Evolutionary conservation across 2,329 filamentous ascomycete species (phyloP), one percentile per base, ranked within the genome.

Genomic region (Neofusicoccum ribis): DNA sequence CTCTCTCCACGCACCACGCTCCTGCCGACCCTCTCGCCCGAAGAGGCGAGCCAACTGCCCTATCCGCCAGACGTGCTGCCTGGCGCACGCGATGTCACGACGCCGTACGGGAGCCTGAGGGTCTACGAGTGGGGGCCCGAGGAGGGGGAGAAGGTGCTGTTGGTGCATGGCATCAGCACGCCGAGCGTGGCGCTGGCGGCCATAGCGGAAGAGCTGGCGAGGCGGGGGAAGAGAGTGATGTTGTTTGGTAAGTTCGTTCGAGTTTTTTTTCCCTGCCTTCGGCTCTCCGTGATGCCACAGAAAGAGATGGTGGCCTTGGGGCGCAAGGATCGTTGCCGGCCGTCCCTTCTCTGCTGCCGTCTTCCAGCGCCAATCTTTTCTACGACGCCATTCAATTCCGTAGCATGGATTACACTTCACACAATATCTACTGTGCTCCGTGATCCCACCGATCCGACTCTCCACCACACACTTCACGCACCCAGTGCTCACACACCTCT

Each of bases 91-190:
- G 86, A 92, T 73, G 87, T 95, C 15, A 73, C 81, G 12, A 89
- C 87, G 3, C 86, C 88, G 3, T 93, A 91, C 72, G 91, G 92
- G 15, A 86, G 80, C 4, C 85, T 91, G 67, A 82, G 89, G 51
- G 88, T 91, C 3, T 94, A 92, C 73, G 92, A 96, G 80, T 95
- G 89, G 85, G 92, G 92, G 0, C 90, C 91, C 0, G 83, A 87
- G 66, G 79, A 84, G 41, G 91, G 91, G 1, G 84, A 87, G 34
- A 92, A 89, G 72, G 87, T 94, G 1, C 79, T 96, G 14, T 79
- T 96, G 31, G 78, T 96, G 15, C 92, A 94, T 75, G 92, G 92
- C 5, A 93, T 95, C 71, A 91, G 88, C 58, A 95, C 91, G 5
- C 92, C 92, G 0, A 88, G 88, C 67, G 80, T 93, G 54, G 84